Percentiles rank a stretch among this genome's conserved stretches.
phyloP scores from a whole-genome alignment of 306 rosid species.

The Prunus davidiana region DNA sequence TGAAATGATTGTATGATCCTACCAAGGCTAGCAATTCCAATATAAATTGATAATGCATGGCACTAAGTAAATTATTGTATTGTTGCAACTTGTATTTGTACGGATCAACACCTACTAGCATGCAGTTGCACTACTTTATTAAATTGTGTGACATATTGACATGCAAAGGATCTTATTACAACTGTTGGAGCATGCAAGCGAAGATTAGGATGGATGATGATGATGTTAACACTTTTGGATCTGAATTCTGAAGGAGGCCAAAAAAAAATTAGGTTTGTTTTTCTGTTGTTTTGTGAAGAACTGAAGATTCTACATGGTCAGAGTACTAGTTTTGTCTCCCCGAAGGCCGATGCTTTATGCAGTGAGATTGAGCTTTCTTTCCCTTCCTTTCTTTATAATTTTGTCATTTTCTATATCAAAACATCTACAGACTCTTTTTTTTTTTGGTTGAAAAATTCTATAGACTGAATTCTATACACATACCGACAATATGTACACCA shows the following conservation, averaged over 20 bases:
- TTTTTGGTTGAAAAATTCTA: not conserved
- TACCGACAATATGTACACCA: too few relatives aligned
- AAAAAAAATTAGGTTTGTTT: slow-evolving; percentile 23
- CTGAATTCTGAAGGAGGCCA: slow-evolving; percentile 14
- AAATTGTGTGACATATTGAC: slow-evolving; percentile 15
- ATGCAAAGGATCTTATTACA: slow-evolving; percentile 45
- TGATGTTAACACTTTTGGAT: slow-evolving; percentile 35
- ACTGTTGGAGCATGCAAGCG: slow-evolving; percentile 48
- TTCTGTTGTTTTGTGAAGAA: slow-evolving; percentile 56
- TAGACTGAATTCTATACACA: too few relatives aligned
- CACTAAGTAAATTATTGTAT: not conserved
- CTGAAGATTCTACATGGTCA: slow-evolving; percentile 65
- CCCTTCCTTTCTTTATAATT: slow-evolving; percentile 39
- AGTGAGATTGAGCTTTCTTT: slow-evolving; percentile 82
- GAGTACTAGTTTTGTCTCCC: slow-evolving; percentile 60
- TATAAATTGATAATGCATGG: not conserved
- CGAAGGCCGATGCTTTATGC: slow-evolving; percentile 39
- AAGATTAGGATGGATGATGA: not conserved
- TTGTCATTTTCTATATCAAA: slow-evolving; percentile 69
- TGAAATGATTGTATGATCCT: slow-evolving; percentile 22
- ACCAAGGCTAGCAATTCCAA: not conserved
- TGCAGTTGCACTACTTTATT: not conserved
- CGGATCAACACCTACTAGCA: not conserved
- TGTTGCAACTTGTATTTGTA: not conserved
- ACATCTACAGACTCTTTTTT: not conserved